Evolutionary conservation across 495 filamentous ascomycete species (phyloP), one percentile per base, ranked within the genome.

Genomic region (Penicillium silybi): DNA sequence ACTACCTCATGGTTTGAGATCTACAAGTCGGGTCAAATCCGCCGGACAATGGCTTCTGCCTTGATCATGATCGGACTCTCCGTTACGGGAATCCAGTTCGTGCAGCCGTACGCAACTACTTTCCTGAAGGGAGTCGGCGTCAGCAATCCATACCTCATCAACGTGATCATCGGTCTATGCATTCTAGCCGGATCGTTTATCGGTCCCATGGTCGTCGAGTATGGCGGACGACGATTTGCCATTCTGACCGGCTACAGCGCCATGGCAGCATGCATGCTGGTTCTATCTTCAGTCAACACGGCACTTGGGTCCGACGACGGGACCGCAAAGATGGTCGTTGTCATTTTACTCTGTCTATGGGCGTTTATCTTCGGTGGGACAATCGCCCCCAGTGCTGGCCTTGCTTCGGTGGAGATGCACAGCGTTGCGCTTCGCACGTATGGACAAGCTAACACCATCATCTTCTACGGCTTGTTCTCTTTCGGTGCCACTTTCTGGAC

Each of bases 351-450:
- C 15, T 66, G 60, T 34, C 15, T 64, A 11, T 68, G 65, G 65
- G 46, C 63, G 4, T 66, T 68, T 34, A 46, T 68, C 0, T 68
- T 66, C 23, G 63, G 65, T 4, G 63, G 57, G 27, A 63, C 55
- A 2, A 63, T 68, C 27, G 65, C 58, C 1, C 56, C 65, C 0
- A 56, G 54, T 48, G 55, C 56, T 1, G 29, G 44, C 7, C 45
- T 68, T 8, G 43, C 57, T 6, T 51, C 65, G 1, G 62, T 63
- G 0, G 65, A 68, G 38, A 64, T 68, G 60, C 65, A 68, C 47
- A 63, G 62, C 16, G 63, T 68, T 0, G 57, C 56, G 23, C 56
- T 68, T 32, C 65, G 65, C 17, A 68, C 65, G n/a, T 68, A 62
- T 13, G 65, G 65, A 1, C 63, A 66, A 38, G 65, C 65, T 3